phyloP scores from a whole-genome alignment of 1,284 basidiomycete species.

The Limonomyces culmigenus region DNA sequence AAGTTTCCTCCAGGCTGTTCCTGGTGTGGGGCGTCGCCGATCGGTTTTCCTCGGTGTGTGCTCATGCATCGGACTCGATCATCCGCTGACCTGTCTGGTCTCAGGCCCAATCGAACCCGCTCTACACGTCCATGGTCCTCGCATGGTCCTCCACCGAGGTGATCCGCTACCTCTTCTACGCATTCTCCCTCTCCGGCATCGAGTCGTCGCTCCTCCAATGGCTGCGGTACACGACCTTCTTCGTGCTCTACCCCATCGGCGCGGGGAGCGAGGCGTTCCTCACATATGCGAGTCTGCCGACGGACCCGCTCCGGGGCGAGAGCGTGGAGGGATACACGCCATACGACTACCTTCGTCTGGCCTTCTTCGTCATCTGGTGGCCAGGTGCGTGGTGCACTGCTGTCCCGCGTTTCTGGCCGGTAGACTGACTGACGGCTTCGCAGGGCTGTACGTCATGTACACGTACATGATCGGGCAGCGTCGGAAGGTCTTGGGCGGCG shows the following conservation, averaged over 20 bases:
- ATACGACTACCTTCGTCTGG: conserved; percentile 34
- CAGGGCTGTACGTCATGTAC: conserved; percentile 78
- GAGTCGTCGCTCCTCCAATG: conserved; percentile 34
- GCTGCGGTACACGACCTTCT: conserved; percentile 85
- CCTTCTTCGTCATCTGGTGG: conserved; percentile 79
- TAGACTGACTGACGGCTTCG: background rate
- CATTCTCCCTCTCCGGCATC: conserved; percentile 41
- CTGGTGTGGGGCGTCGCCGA: conserved; percentile 77
- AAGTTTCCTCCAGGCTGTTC: conserved; percentile 78
- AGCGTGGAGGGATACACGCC: no score
- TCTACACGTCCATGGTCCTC: conserved; percentile 84
- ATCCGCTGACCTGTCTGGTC: conserved; percentile 4
- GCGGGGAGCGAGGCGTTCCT: conserved; percentile 84
- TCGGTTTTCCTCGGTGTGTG: conserved; percentile 34
- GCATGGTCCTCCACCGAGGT: conserved; percentile 91
- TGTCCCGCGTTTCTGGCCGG: background rate
- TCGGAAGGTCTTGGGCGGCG: conserved; percentile 50
- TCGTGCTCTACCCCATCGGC: conserved; percentile 82
- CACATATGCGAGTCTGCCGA: conserved; percentile 65
- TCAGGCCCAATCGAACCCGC: conserved; percentile 57
- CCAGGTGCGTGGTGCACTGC: conserved; percentile 41
- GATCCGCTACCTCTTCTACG: conserved; percentile 87
- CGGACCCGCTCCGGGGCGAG: conserved; percentile 16
- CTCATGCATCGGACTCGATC: conserved; percentile 1
- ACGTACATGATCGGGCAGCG: conserved; percentile 81